phyloP scores from a whole-genome alignment of 345 rosid species.

The Cardamine chenopodiifolia region DNA sequence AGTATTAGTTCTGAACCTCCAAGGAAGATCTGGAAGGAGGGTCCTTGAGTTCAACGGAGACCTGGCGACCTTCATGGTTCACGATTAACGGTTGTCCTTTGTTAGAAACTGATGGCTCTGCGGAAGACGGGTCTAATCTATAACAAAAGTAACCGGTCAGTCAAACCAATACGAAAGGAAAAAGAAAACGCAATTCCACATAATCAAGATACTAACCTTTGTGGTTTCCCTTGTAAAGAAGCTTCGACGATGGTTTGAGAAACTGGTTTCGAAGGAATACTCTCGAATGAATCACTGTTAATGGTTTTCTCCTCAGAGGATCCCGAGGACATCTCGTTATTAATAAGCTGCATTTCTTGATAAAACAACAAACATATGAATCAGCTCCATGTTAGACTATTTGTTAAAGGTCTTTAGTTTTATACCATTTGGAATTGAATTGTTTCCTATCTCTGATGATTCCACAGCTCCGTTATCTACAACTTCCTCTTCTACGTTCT shows the following conservation, averaged over 20 bases:
- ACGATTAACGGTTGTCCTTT: slow-evolving; percentile 34
- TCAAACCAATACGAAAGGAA: slow-evolving; percentile 18
- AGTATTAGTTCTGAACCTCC: slow-evolving; percentile 54
- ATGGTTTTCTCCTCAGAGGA: slow-evolving; percentile 39
- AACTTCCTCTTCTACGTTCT: slow-evolving; percentile 32
- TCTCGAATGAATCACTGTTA: slow-evolving; percentile 39
- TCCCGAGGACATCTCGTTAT: slow-evolving; percentile 36
- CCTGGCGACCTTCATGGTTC: slow-evolving; percentile 41
- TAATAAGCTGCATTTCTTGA: slow-evolving; percentile 65
- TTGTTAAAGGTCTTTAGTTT: slow-evolving; percentile 9
- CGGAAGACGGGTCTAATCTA: slow-evolving; percentile 61
- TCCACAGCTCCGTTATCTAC: slow-evolving; percentile 30
- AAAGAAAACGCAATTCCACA: neutral
- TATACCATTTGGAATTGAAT: slow-evolving; percentile 22
- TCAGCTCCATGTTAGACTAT: slow-evolving; percentile 29
- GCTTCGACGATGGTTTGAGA: slow-evolving; percentile 41
- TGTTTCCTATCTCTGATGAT: slow-evolving; percentile 30
- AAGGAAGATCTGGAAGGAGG: slow-evolving; percentile 50
- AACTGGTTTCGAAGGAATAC: slow-evolving; percentile 37
- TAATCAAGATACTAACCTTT: slow-evolving; percentile 52
- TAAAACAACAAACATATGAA: slow-evolving; percentile 40
- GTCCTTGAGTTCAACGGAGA: slow-evolving; percentile 45
- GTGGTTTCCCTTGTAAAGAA: slow-evolving; percentile 66
- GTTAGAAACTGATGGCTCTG: slow-evolving; percentile 40
- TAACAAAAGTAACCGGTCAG: slow-evolving; percentile 43